Conservation (phyloP, 495 filamentous ascomycete genomes). For the Hyphodiscus hymeniophilus region DNA sequence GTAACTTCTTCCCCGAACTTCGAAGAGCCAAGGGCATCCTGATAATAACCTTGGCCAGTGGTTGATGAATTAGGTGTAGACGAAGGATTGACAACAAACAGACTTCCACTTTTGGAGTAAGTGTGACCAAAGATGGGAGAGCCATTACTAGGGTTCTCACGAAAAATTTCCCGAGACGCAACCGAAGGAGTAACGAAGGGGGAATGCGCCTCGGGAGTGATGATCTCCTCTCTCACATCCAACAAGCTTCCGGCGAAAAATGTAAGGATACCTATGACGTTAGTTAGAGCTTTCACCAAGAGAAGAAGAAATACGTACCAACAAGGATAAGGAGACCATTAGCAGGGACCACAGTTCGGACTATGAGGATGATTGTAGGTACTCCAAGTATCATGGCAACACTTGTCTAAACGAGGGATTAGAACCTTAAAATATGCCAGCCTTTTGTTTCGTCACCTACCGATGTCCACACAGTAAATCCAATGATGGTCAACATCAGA, state of each 20-base stretch:
- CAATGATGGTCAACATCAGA: conserved; percentile 32
- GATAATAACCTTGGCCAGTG: conserved; percentile 3
- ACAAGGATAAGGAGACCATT: conserved; percentile 40
- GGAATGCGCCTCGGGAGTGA: conserved; percentile 19
- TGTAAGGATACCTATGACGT: conserved; percentile 27
- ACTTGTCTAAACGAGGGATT: conserved; percentile 32
- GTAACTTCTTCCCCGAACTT: conserved; percentile 12
- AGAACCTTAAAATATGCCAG: conserved; percentile 13
- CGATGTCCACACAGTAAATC: conserved; percentile 40
- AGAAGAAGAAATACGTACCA: conserved; percentile 22
- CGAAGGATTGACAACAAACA: conserved; percentile 20
- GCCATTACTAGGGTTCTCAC: conserved; percentile 3
- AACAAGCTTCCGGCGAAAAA: conserved; percentile 25
- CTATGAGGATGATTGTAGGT: conserved; percentile 26
- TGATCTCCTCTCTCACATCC: conserved; percentile 14
- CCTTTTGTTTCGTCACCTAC: conserved; percentile 24
- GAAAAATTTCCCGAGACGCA: conserved; percentile 12
- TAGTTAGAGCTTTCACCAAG: neutral
- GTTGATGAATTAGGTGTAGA: conserved; percentile 14
- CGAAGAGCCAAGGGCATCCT: conserved; percentile 15
- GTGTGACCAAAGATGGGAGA: conserved; percentile 11
- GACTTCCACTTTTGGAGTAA: conserved; percentile 14
- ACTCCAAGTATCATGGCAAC: conserved; percentile 40
- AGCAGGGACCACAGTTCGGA: conserved; percentile 41
- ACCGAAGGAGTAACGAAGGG: conserved; percentile 16